phyloP scores from a whole-genome alignment of 164 flowering plant species.

The Sextonia rubra region DNA sequence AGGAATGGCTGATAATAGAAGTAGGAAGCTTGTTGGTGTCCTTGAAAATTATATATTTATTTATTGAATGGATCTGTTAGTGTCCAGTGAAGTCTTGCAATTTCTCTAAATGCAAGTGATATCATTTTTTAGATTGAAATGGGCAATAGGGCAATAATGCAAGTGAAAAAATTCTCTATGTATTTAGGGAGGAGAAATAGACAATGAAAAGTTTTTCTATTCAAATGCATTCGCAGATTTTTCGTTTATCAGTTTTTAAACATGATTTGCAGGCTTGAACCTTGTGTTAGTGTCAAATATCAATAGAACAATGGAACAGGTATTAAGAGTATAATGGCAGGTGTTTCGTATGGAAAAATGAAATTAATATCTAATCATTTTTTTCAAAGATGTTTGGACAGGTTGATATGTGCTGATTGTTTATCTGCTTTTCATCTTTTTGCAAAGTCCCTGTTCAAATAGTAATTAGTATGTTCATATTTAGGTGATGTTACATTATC shows the following conservation, averaged over 20 bases:
- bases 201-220: background rate
- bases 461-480: background rate
- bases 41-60: no score
- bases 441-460: background rate
- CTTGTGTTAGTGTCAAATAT: background rate
- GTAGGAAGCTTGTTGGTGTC: background rate
- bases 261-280: slow-evolving; percentile 1
- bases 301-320: background rate
- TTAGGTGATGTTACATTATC: background rate
- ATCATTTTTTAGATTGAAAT: background rate
- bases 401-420: background rate
- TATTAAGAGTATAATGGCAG: background rate
- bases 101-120: background rate
- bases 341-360: no score
- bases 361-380: no score
- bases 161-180: background rate
- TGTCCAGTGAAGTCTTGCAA: background rate
- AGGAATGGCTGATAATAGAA: background rate
- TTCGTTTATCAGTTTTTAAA: background rate
- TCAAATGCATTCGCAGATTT: background rate
- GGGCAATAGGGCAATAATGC: background rate
- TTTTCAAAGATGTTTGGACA: no score
- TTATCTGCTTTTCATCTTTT: background rate
- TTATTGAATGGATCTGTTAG: background rate
- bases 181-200: background rate